Evolutionary conservation across 495 filamentous ascomycete genomes (phyloP).

Genomic region (Zalerion maritima): DNA sequence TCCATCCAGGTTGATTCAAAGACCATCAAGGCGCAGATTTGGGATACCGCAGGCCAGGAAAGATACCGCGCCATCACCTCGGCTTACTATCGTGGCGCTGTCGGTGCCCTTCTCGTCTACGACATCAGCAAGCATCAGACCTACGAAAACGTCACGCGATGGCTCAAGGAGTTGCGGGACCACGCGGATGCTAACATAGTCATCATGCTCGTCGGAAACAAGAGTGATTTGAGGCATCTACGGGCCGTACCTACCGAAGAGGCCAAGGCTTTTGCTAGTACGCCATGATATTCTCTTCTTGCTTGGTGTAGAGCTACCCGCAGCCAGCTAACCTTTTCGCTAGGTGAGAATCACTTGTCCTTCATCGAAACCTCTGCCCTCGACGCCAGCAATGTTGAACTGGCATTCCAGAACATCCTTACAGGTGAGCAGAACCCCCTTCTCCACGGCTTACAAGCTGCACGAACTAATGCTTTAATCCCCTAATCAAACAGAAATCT

Average conservation of each 20-base stretch:
- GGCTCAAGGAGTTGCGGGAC: slow-evolving; percentile 96
- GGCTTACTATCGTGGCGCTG: slow-evolving; percentile 95
- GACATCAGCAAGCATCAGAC: slow-evolving; percentile 99
- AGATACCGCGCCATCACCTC: slow-evolving; percentile 98
- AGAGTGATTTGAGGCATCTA: slow-evolving; percentile 98
- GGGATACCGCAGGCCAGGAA: slow-evolving; percentile 99
- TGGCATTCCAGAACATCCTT: slow-evolving; percentile 98
- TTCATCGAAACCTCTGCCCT: slow-evolving; percentile 99
- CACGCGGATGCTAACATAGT: slow-evolving; percentile 99
- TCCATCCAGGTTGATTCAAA: slow-evolving; percentile 99
- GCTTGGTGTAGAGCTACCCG: not conserved
- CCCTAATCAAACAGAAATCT: slow-evolving; percentile 59
- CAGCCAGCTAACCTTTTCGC: slow-evolving; percentile 2
- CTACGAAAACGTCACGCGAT: slow-evolving; percentile 96
- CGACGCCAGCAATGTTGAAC: slow-evolving; percentile 97
- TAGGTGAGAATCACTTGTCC: slow-evolving; percentile 86
- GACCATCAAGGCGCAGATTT: slow-evolving; percentile 99
- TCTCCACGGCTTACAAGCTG: too few relatives aligned
- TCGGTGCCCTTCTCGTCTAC: slow-evolving; percentile 95
- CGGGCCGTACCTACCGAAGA: slow-evolving; percentile 96
- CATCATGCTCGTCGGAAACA: slow-evolving; percentile 99
- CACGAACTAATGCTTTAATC: slow-evolving; percentile 1
- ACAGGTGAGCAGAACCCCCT: too few relatives aligned
- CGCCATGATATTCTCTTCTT: slow-evolving; percentile 24
- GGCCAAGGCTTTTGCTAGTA: slow-evolving; percentile 96